phyloP scores from a whole-genome alignment of 1,139 yeast genomes.

The Magnusiomyces sp. region DNA sequence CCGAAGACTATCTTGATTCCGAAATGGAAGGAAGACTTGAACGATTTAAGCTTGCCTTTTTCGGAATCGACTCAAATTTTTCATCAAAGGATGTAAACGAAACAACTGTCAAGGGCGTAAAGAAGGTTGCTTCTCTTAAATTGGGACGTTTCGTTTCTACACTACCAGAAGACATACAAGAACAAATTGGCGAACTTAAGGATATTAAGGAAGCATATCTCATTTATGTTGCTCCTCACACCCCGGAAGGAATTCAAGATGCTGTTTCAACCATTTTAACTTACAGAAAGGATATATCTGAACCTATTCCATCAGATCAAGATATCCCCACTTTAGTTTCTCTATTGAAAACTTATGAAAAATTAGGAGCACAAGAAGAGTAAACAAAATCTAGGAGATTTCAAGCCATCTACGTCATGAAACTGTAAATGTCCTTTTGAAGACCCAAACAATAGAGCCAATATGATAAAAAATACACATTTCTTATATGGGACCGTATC shows the following conservation, averaged over 20 bases:
- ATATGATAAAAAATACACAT: too few relatives aligned
- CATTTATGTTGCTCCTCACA: slow-evolving; percentile 40
- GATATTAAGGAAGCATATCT: slow-evolving; percentile 48
- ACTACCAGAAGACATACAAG: slow-evolving; percentile 18
- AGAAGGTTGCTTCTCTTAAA: slow-evolving; percentile 59
- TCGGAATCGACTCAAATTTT: slow-evolving; percentile 45
- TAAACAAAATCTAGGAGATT: not conserved
- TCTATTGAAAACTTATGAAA: slow-evolving; percentile 2
- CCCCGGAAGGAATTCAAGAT: slow-evolving; percentile 39
- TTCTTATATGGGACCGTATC: too few relatives aligned
- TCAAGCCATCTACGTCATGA: too few relatives aligned
- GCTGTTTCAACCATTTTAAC: slow-evolving; percentile 47
- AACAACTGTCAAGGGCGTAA: slow-evolving; percentile 58
- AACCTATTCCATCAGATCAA: slow-evolving; percentile 4
- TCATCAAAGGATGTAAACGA: slow-evolving; percentile 47
- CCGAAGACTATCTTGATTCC: slow-evolving; percentile 48
- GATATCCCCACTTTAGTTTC: not conserved
- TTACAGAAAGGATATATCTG: slow-evolving; percentile 19
- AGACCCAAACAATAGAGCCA: too few relatives aligned
- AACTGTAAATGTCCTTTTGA: too few relatives aligned
- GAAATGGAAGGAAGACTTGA: slow-evolving; percentile 61
- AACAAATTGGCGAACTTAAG: slow-evolving; percentile 24
- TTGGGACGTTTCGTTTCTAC: slow-evolving; percentile 37
- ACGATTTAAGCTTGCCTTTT: slow-evolving; percentile 72
- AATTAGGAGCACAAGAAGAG: not conserved